Evolutionary conservation across 257 asterid species (phyloP).

Genomic region (Solanum lycopersicoides): DNA sequence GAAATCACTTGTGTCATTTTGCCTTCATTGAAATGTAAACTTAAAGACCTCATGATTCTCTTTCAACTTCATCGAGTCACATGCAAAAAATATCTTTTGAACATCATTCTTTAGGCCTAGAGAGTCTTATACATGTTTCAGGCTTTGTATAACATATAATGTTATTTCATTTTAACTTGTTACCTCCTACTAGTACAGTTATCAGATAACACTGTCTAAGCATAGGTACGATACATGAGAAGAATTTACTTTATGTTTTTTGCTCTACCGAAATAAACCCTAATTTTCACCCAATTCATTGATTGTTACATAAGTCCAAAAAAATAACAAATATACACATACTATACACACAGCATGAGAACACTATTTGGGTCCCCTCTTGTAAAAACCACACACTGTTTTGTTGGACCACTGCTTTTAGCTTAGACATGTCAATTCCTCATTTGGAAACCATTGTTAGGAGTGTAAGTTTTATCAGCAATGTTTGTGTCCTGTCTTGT

Average conservation of each 20-base stretch:
- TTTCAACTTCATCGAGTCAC: background rate
- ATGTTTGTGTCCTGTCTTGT: background rate
- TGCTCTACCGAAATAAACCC: background rate
- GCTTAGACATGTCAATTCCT: background rate
- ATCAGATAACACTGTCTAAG: background rate
- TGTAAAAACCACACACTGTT: background rate
- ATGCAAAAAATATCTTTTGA: background rate
- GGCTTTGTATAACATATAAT: background rate
- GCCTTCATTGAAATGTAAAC: background rate
- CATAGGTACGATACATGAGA: background rate
- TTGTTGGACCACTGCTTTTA: background rate
- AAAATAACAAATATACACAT: background rate
- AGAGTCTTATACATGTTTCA: background rate
- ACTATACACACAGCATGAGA: background rate
- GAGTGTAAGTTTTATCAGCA: background rate
- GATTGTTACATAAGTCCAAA: background rate
- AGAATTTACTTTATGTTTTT: background rate
- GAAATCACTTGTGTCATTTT: background rate
- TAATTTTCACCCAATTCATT: background rate
- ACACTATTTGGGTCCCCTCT: background rate
- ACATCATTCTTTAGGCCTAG: background rate
- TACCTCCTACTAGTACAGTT: background rate
- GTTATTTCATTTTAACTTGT: background rate
- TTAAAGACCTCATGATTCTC: background rate
- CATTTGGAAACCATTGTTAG: background rate